Evolutionary conservation across 2,329 filamentous ascomycete genomes (phyloP).

Genomic region (Microascus cirrosus): DNA sequence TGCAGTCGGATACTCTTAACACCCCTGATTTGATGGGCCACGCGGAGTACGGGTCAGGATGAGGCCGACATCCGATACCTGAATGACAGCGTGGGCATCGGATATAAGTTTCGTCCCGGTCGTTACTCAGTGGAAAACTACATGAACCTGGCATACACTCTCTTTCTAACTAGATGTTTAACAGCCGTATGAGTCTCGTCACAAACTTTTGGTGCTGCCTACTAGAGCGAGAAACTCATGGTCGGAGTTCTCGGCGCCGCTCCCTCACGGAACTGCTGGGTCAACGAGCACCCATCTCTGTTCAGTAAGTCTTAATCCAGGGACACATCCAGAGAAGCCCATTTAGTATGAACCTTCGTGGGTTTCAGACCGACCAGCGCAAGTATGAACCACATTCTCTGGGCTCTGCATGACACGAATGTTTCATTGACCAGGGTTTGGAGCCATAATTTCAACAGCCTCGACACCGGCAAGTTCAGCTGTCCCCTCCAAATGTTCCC

Average conservation of each 20-base stretch:
- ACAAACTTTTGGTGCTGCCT: slow-evolving; percentile 21
- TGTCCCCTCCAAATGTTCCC: slow-evolving; percentile 19
- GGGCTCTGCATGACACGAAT: slow-evolving; percentile 8
- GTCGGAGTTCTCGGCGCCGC: slow-evolving; percentile 23
- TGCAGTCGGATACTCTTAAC: slow-evolving; percentile 12
- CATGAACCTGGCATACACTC: slow-evolving; percentile 4
- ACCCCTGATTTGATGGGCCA: slow-evolving; percentile 7
- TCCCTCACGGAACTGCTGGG: slow-evolving; percentile 21
- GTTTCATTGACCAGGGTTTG: slow-evolving; percentile 4
- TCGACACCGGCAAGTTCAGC: slow-evolving; percentile 31
- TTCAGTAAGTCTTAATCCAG: slow-evolving; percentile 16
- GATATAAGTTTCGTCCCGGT: slow-evolving; percentile 14
- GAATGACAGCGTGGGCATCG: slow-evolving; percentile 17
- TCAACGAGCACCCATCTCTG: slow-evolving; percentile 15
- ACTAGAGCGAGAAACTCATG: slow-evolving; percentile 15
- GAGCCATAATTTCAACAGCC: slow-evolving; percentile 29
- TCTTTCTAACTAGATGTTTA: slow-evolving; percentile 4
- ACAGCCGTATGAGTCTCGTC: slow-evolving; percentile 4
- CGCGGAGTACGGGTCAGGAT: slow-evolving; percentile 18
- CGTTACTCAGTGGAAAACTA: not conserved
- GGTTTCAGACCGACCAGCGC: slow-evolving; percentile 13
- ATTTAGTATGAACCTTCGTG: slow-evolving; percentile 20
- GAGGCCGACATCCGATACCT: slow-evolving; percentile 15
- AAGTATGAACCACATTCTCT: slow-evolving; percentile 20
- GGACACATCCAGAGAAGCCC: slow-evolving; percentile 15